These are phyloP conservation scores for Dionaea muscipula DNA, from an alignment of 179 eudicot species.

Conservation along the genomic window DNA sequence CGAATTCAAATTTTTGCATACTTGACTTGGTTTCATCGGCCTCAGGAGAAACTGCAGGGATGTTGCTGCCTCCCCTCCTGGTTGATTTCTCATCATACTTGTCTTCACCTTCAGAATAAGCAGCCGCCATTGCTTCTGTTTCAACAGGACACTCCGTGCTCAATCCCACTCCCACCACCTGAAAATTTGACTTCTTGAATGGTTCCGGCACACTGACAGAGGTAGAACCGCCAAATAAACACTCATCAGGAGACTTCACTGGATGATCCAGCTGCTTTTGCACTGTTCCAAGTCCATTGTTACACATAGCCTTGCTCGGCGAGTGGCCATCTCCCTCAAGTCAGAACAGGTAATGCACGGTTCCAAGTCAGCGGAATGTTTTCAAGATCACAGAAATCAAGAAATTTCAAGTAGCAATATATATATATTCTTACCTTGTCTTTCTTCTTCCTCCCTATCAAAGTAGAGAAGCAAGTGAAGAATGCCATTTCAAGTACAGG, in stretches of 20 bases:
- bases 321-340: constrained; percentile 28
- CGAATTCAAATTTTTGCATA: constrained; percentile 17
- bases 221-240: constrained; percentile 22
- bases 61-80: constrained; percentile 35
- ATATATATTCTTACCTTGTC: constrained; percentile 34
- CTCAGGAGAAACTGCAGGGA: constrained; percentile 37
- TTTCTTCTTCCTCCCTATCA: constrained; percentile 39
- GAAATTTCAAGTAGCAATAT: neutral
- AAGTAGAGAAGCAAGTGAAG: constrained; percentile 37
- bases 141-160: constrained; percentile 34
- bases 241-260: constrained; percentile 19
- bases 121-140: constrained; percentile 33
- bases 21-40: constrained; percentile 12
- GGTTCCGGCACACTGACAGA: constrained; percentile 38
- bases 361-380: neutral
- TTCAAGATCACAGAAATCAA: neutral
- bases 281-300: constrained; percentile 22
- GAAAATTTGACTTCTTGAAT: constrained; percentile 29
- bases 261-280: constrained; percentile 32
- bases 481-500: constrained; percentile 23
- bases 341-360: constrained; percentile 4
- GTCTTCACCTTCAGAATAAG: constrained; percentile 80
- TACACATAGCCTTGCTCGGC: constrained; percentile 10
- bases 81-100: constrained; percentile 47
- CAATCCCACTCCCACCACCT: constrained; percentile 38